These are phyloP conservation scores for Backusella tuberculispora DNA, from an alignment of 192 early-diverging fungal species.

Conservation along the genomic window DNA sequence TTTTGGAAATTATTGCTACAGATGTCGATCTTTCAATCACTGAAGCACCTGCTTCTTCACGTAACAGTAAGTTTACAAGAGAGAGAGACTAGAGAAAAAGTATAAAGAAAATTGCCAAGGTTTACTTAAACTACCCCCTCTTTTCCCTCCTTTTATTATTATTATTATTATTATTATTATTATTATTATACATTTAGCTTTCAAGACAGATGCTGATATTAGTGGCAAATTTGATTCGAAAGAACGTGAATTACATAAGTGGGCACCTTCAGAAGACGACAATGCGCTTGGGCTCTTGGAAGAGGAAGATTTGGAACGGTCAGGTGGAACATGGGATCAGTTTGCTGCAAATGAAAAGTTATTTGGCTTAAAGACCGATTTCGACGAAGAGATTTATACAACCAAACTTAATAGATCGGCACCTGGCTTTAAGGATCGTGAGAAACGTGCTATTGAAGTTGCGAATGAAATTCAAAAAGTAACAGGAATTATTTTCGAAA, in stretches of 20 bases:
- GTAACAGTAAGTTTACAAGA: conserved; percentile 49
- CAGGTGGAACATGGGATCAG: conserved; percentile 84
- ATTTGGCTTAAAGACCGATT: conserved; percentile 96
- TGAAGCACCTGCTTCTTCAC: conserved; percentile 44
- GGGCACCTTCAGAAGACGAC: conserved; percentile 75
- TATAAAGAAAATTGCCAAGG: background rate
- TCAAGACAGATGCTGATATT: conserved; percentile 93
- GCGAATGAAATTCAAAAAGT: conserved; percentile 90
- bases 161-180: too few relatives aligned
- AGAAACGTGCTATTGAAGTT: conserved; percentile 83
- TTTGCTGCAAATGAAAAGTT: conserved; percentile 91
- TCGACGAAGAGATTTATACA: conserved; percentile 96
- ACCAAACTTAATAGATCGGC: conserved; percentile 86
- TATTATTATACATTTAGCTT: conserved; percentile 42
- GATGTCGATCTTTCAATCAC: conserved; percentile 56
- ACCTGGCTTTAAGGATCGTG: conserved; percentile 84
- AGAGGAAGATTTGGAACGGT: conserved; percentile 29
- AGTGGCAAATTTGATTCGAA: conserved; percentile 62
- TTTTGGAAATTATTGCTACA: conserved; percentile 56
- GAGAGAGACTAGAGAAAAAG: too few relatives aligned
- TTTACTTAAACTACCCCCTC: background rate
- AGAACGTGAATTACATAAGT: conserved; percentile 86
- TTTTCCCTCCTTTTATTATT: background rate
- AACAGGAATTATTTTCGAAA: background rate
- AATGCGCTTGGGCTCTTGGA: conserved; percentile 26